These are phyloP conservation scores for Pichia phayaonensis DNA, from an alignment of 805 yeast genomes.

Conservation along the genomic window DNA sequence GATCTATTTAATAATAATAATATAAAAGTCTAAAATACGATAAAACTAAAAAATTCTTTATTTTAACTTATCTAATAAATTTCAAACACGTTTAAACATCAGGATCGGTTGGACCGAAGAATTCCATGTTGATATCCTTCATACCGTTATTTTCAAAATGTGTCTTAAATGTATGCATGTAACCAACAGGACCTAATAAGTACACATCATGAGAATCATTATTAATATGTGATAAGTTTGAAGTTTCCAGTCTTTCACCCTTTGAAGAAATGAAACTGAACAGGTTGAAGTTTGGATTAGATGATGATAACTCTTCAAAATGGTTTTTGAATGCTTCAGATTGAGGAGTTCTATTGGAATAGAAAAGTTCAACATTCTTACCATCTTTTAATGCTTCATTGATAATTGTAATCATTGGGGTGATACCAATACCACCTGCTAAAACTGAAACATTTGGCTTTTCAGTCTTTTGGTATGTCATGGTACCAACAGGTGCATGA, in stretches of 20 bases:
- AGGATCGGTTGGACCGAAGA: conserved; percentile 28
- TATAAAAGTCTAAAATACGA: neutral
- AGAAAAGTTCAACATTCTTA: conserved; percentile 27
- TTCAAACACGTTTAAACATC: conserved; percentile 1
- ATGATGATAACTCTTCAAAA: conserved; percentile 6
- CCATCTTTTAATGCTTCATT: conserved; percentile 32
- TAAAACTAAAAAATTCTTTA: neutral
- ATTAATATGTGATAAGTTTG: conserved; percentile 22
- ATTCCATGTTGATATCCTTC: conserved; percentile 22
- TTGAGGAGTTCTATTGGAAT: conserved; percentile 25
- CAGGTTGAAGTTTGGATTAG: conserved; percentile 5
- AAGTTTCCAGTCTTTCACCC: conserved; percentile 9
- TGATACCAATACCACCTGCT: conserved; percentile 62
- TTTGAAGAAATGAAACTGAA: conserved; percentile 6
- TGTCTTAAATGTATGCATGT: conserved; percentile 25
- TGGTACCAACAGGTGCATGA: conserved; percentile 55
- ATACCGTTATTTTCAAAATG: conserved; percentile 19
- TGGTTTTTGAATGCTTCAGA: conserved; percentile 12
- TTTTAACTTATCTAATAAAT: too few species aligned
- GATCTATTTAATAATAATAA: too few species aligned
- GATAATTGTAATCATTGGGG: conserved; percentile 51
- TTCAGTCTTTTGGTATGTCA: conserved; percentile 26
- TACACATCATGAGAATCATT: conserved; percentile 21
- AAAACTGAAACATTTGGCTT: conserved; percentile 34
- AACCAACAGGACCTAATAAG: conserved; percentile 30